These are phyloP conservation scores for Solanum hybrid DNA, from an alignment of 305 asterid genomes.

Conservation along the genomic window DNA sequence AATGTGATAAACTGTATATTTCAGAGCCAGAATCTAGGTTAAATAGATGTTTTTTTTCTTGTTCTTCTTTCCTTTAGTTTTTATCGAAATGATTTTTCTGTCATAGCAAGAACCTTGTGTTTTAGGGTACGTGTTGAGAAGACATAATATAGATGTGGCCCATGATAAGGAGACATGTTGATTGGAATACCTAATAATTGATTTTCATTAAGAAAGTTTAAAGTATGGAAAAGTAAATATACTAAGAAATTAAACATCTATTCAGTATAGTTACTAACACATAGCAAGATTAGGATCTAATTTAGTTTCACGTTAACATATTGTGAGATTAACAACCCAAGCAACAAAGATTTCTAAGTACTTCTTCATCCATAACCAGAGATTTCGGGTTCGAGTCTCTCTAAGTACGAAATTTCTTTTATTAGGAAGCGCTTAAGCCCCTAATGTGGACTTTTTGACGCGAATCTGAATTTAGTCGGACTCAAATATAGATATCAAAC, in stretches of 20 bases:
- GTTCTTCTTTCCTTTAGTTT: background rate
- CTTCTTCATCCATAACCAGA: background rate
- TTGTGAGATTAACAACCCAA: background rate
- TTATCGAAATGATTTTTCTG: background rate
- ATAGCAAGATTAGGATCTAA: background rate
- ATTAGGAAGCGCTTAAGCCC: background rate
- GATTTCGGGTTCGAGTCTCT: background rate
- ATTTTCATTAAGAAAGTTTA: background rate
- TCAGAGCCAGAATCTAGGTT: background rate
- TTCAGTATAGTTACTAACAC: background rate
- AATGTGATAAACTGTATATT: background rate
- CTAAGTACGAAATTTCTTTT: background rate
- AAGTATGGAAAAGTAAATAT: background rate
- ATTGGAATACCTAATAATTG: background rate
- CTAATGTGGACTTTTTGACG: rapidly evolving
- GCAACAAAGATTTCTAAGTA: background rate
- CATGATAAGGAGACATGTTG: background rate
- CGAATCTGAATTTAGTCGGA: background rate
- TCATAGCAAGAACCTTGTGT: background rate
- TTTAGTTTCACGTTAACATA: background rate
- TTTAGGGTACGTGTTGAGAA: background rate
- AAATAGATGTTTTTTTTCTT: background rate
- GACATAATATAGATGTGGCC: background rate
- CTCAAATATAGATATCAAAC: background rate
- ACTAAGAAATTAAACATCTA: background rate